Base-by-base conservation (phyloP, 352 stramenopile species). In the Pythium volutum region DNA sequence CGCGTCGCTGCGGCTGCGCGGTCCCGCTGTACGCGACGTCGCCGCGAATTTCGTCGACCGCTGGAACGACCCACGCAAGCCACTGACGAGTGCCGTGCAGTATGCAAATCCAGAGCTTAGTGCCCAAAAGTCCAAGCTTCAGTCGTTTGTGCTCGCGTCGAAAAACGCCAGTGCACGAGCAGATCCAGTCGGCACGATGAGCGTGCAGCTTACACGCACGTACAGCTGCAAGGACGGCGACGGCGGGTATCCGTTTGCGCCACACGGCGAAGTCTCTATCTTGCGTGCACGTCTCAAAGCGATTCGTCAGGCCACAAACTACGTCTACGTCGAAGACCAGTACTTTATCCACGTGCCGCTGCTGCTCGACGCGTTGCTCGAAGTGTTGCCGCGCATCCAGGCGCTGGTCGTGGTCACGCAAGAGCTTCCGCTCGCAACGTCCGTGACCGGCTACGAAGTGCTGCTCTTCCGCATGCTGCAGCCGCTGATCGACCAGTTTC, bases 31-130 rank as follows among this genome's bases (percentile, higher is more conserved):
- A 2, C 62, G 71, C n/a, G 76, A 88, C 33, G 75, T 91, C 0
- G 74, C 64, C 2, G 62, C 61, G 26, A 91, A 87, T 55, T 89
- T 88, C 26, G 23, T 86, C 6, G 41, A 45, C 7, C 76, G 79
- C 2, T 89, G 77, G 77, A 91, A 89, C 55, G 75, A 43, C 60
- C 70, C 12, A 58, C 64, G 9, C 54, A 73, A 33, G 50, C 70
- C n/a, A 7, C 41, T 70, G 12, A 72, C 80, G 48, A 43, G 75
- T 18, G 20, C 83, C 2, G 41, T 81, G 20, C 65, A 81, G 53
- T 88, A 81, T 56, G 59, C 75, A 39, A 85, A 85, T 55, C 74
- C 77, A 0, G 5, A 15, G 12, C 51, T 38, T 0, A 22, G 26
- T 27, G 22, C 25, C 22, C 38, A 49, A 2, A 18, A 38, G 1